phyloP scores from a whole-genome alignment of 345 rosid species.

The Eucalyptus tenuipes region DNA sequence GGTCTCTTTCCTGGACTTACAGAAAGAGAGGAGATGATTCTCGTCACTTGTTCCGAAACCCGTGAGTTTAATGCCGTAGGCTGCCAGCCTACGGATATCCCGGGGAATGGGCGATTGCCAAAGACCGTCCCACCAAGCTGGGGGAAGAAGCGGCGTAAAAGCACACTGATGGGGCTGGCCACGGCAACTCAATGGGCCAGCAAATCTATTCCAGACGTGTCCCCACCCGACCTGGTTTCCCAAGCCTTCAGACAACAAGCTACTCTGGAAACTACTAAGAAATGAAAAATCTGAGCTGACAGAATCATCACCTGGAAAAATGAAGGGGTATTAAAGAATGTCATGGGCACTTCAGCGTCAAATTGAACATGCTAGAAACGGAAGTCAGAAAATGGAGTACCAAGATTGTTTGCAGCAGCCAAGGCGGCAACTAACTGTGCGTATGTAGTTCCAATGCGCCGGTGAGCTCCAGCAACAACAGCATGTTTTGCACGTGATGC shows the following conservation, averaged over 20 bases:
- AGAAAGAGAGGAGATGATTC: conserved; percentile 38
- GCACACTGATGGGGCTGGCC: conserved; percentile 80
- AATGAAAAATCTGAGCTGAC: conserved; percentile 44
- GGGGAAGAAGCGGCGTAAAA: conserved; percentile 80
- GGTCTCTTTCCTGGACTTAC: conserved; percentile 44
- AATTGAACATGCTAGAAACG: not conserved
- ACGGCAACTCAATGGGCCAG: conserved; percentile 82
- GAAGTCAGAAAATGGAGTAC: conserved; percentile 13
- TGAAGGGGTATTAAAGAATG: not conserved
- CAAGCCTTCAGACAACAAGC: conserved; percentile 53
- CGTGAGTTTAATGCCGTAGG: conserved; percentile 64
- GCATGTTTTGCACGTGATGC: conserved; percentile 77
- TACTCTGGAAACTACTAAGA: conserved; percentile 84
- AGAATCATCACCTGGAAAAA: conserved; percentile 48
- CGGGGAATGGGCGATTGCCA: conserved; percentile 92
- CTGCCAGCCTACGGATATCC: conserved; percentile 48
- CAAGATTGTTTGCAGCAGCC: conserved; percentile 75
- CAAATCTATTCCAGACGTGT: conserved; percentile 91
- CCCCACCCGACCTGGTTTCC: conserved; percentile 90
- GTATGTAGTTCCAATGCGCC: conserved; percentile 89
- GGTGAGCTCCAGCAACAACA: conserved; percentile 79
- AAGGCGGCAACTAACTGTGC: conserved; percentile 85
- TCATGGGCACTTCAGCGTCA: not conserved
- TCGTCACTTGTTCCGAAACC: conserved; percentile 70
- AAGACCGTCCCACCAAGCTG: conserved; percentile 95